Evolutionary conservation across 2,329 filamentous ascomycete genomes (phyloP).

Genomic region (Exophiala phaeomuriformis): DNA sequence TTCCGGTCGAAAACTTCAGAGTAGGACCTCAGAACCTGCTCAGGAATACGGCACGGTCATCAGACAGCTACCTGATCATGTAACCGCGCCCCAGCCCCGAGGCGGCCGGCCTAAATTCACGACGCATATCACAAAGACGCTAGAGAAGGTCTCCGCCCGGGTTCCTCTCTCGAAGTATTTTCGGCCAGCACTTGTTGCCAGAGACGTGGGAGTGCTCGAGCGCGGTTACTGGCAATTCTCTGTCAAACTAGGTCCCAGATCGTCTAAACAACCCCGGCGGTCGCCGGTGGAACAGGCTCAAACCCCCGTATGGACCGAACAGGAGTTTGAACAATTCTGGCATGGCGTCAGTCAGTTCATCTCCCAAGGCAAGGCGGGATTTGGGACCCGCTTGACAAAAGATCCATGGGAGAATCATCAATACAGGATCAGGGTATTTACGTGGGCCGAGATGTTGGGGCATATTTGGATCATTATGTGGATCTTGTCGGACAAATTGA

Average conservation of each 20-base stretch:
- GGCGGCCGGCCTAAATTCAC: constrained; percentile 19
- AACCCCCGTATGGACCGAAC: constrained; percentile 28
- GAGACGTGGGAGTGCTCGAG: constrained; percentile 54
- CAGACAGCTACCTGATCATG: constrained; percentile 6
- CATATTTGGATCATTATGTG: constrained; percentile 69
- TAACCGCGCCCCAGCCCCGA: constrained; percentile 5
- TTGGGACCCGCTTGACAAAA: constrained; percentile 38
- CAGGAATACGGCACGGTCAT: background rate
- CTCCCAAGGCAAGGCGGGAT: constrained; percentile 37
- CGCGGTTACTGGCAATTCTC: constrained; percentile 69
- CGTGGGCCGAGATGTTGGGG: constrained; percentile 66
- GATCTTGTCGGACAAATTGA: constrained; percentile 20
- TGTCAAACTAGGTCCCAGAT: constrained; percentile 45
- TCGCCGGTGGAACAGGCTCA: constrained; percentile 35
- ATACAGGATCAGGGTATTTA: constrained; percentile 56
- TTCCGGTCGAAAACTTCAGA: background rate
- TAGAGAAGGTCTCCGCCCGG: constrained; percentile 49
- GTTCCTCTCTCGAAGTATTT: constrained; percentile 49
- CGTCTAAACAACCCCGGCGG: background rate
- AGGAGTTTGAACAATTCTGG: constrained; percentile 38
- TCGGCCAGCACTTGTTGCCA: constrained; percentile 43
- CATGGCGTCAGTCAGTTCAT: constrained; percentile 35
- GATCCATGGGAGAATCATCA: constrained; percentile 25
- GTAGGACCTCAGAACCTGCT: background rate
- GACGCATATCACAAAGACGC: constrained; percentile 51